These are phyloP conservation scores for Durusdinium trenchii DNA, from an alignment of 73 alveolate genomes.

Conservation along the genomic window DNA sequence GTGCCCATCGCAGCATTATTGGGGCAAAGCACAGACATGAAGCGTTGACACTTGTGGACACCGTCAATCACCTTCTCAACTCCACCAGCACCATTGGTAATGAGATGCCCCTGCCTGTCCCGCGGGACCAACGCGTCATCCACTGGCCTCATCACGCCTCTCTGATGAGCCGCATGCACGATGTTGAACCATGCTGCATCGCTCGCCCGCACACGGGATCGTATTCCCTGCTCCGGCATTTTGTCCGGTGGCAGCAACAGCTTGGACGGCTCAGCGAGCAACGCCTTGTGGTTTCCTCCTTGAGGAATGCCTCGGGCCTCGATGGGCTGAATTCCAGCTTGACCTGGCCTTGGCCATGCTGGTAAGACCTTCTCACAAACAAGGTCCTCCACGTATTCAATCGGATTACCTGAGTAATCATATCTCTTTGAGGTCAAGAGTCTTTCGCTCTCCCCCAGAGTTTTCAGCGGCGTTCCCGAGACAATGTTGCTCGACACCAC, in stretches of 20 bases:
- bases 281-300: not conserved
- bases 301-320: not conserved
- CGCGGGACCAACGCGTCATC: not conserved
- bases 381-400: not conserved
- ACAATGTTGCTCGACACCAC: not conserved
- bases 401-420: not conserved
- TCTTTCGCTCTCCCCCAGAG: not conserved
- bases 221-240: no score
- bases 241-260: no score
- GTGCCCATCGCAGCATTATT: not conserved
- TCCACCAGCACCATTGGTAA: not conserved
- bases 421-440: no score
- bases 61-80: not conserved
- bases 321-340: not conserved
- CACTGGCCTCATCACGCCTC: not conserved
- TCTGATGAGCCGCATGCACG: not conserved
- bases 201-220: not conserved
- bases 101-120: not conserved
- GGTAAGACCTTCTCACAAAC: not conserved
- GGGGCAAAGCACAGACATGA: not conserved
- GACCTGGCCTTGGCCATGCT: conserved; percentile 9
- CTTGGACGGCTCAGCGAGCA: not conserved
- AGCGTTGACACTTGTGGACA: not conserved
- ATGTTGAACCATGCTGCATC: not conserved
- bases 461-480: no score